phyloP scores from a whole-genome alignment of 192 early-diverging fungal genomes.

The Borealophlyctis nickersoniae region DNA sequence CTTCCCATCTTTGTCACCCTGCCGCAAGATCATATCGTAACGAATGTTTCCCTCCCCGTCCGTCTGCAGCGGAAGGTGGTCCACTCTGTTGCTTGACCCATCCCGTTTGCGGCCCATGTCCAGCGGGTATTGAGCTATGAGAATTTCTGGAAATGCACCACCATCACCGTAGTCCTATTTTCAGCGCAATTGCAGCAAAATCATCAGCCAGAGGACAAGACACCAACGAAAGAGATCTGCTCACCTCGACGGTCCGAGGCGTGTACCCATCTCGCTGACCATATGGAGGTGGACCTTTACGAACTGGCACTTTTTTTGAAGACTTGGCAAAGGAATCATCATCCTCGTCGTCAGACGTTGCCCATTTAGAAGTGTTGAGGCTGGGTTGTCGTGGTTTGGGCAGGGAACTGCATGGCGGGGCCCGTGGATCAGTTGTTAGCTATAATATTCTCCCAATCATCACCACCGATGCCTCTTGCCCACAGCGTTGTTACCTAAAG shows the following conservation, averaged over 20 bases:
- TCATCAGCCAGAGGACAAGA: neutral
- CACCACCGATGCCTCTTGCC: too few species aligned
- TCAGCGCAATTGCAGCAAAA: neutral
- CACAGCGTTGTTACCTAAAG: too few species aligned
- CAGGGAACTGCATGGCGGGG: slow-evolving; percentile 15
- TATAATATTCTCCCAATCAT: too few species aligned
- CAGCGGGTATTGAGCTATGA: slow-evolving; percentile 86
- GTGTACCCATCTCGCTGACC: slow-evolving; percentile 75
- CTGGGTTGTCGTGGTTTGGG: slow-evolving; percentile 23
- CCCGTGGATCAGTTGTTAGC: too few species aligned
- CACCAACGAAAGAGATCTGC: neutral
- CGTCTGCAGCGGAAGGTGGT: slow-evolving; percentile 76
- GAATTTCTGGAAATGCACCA: slow-evolving; percentile 95
- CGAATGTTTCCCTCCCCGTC: slow-evolving; percentile 84
- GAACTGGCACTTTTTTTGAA: slow-evolving; percentile 8
- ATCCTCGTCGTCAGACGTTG: slow-evolving; percentile 29
- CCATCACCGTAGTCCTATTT: slow-evolving; percentile 94
- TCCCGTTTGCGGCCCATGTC: slow-evolving; percentile 85
- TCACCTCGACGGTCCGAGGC: slow-evolving; percentile 65
- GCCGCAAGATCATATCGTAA: slow-evolving; percentile 84
- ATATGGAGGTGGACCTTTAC: slow-evolving; percentile 64
- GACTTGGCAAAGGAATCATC: neutral
- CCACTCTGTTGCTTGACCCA: slow-evolving; percentile 19
- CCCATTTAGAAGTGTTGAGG: slow-evolving; percentile 38
- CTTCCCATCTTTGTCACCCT: slow-evolving; percentile 56